Conservation (phyloP, 306 rosid genomes). For the Casuarina equisetifolia region DNA sequence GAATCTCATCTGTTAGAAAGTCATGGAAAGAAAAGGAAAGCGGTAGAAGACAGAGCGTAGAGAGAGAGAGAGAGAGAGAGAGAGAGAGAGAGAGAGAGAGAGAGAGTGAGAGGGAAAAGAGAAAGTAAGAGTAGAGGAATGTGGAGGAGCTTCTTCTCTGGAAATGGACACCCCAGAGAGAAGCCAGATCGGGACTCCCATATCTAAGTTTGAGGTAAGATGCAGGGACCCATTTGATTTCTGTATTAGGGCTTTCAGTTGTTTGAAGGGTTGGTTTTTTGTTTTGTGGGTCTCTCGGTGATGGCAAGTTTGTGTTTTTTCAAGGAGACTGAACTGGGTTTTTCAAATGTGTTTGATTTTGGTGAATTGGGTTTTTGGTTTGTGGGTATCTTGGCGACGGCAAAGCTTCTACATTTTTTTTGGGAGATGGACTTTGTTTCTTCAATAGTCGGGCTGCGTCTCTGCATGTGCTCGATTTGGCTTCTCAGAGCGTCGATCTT, state of each 20-base stretch:
- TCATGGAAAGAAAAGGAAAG: slow-evolving; percentile 7
- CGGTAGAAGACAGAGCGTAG: neutral
- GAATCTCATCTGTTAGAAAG: slow-evolving; percentile 34
- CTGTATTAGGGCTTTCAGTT: neutral
- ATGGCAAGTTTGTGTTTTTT: slow-evolving; percentile 2
- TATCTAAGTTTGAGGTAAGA: slow-evolving; percentile 60
- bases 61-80: slow-evolving; percentile 19
- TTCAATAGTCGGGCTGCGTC: slow-evolving; percentile 8
- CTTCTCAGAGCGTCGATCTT: slow-evolving; percentile 13
- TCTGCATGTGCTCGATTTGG: slow-evolving; percentile 28
- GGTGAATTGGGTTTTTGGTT: slow-evolving; percentile 11
- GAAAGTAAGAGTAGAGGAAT: slow-evolving; percentile 6
- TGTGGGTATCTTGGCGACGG: neutral
- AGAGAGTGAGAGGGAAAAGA: neutral
- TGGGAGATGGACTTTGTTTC: slow-evolving; percentile 6
- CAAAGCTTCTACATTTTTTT: neutral
- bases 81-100: slow-evolving; percentile 1
- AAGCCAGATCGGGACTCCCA: slow-evolving; percentile 65
- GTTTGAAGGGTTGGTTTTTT: slow-evolving; percentile 9
- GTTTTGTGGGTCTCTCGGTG: neutral
- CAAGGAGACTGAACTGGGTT: slow-evolving; percentile 2
- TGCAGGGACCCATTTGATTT: slow-evolving; percentile 1
- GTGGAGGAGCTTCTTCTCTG: slow-evolving; percentile 36
- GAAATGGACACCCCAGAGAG: slow-evolving; percentile 87
- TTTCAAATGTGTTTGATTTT: neutral